Evolutionary conservation across 768 basidiomycete genomes (phyloP).

Genomic region (Tulasnella sp.): DNA sequence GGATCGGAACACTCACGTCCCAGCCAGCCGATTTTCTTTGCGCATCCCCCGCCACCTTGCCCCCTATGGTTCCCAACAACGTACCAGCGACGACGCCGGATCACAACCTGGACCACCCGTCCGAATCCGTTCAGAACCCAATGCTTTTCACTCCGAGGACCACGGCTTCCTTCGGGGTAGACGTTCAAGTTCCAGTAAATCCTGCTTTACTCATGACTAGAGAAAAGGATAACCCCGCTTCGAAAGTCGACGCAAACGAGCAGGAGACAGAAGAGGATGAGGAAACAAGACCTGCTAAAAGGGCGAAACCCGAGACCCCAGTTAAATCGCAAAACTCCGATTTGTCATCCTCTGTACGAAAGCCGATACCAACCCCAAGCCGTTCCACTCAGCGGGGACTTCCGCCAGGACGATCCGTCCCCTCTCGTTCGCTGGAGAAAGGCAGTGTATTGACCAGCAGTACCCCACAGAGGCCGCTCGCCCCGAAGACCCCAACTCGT

Average conservation of each 20-base stretch:
- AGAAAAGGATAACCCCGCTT: constrained; percentile 10
- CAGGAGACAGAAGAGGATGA: background rate
- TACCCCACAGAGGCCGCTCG: background rate
- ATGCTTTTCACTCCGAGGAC: constrained; percentile 21
- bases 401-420: background rate
- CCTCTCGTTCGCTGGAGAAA: background rate
- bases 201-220: constrained; percentile 1
- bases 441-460: background rate
- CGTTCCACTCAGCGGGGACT: background rate
- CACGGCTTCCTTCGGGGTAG: background rate
- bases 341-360: background rate
- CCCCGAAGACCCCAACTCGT: constrained; percentile 9
- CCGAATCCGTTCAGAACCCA: background rate
- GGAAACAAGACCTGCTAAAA: background rate
- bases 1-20: background rate
- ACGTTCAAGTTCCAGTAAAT: background rate
- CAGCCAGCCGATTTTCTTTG: constrained; percentile 2
- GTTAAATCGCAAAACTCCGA: background rate
- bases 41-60: background rate
- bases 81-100: background rate
- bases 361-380: background rate
- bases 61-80: background rate
- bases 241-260: background rate
- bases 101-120: background rate
- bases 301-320: background rate